Evolutionary conservation across 495 filamentous ascomycete genomes (phyloP), one percentile per base, ranked within the genome.

Genomic region (Xylaria curta): DNA sequence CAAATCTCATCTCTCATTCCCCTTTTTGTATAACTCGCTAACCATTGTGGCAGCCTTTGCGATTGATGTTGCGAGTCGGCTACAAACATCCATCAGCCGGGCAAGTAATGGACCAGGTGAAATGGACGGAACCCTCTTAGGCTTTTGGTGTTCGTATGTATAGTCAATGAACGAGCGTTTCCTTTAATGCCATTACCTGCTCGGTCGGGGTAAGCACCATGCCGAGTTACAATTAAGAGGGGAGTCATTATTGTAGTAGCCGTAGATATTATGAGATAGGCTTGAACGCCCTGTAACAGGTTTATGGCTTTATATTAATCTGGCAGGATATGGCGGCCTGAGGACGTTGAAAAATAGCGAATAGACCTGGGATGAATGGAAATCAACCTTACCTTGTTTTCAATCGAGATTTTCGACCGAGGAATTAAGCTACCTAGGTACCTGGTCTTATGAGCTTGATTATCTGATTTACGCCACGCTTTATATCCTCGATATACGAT

Each of bases 91-190:
- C 91, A 65, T 87, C 89, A 33, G 85, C 83, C n/a, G 87, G 88
- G 33, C 84, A 90, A 63, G 88, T 97, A 9, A 92, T 90, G 76
- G 97, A 99, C 75, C 94, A 97, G 82, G 94, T 98, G 69, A 95
- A 98, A 84, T 99, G 96, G 96, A 88, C 91, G 62, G 96, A 99
- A 80, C 93, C 94, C 42, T 82, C 84, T 38, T 84, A 72, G 75
- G 26, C 44, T 36, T 31, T 71, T 4, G 36, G 26, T 36, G 6
- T n/a, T n/a, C n/a, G n/a, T 19, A 51, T 28, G 51, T 3, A 47
- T 33, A 24, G 13, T 7, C 46, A 42, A 51, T 53, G 24, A 58
- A 33, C 17, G 33, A 51, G 44, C 26, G 19, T 49, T 19, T 40
- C 46, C 46, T 66, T 49, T 28, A n/a, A 6, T 51, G 28, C 56